Percentiles rank a stretch among this genome's conserved stretches.
These are phyloP conservation scores for Pythium pectinolyticum DNA, from an alignment of 352 stramenopile species.

Conservation along the genomic window DNA sequence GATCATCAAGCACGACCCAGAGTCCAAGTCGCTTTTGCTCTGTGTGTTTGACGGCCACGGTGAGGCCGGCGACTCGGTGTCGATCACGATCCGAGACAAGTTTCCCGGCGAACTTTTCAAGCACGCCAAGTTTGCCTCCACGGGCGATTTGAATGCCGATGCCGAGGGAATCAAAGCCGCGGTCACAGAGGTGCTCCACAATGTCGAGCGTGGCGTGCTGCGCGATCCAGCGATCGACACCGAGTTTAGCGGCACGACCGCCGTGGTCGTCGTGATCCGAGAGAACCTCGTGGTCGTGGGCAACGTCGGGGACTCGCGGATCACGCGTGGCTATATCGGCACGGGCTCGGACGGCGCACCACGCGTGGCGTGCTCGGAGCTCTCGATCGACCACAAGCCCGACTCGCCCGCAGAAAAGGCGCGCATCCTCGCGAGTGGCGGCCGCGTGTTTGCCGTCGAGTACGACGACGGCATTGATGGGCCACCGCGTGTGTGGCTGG, in stretches of 20 bases:
- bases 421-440: slow-evolving; percentile 92
- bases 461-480: slow-evolving; percentile 99
- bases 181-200: slow-evolving; percentile 51
- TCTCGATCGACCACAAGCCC: slow-evolving; percentile 99
- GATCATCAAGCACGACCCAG: slow-evolving; percentile 92
- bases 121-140: slow-evolving; percentile 76
- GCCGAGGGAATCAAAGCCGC: slow-evolving; percentile 51
- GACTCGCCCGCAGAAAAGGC: slow-evolving; percentile 95
- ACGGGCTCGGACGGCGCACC: slow-evolving; percentile 39
- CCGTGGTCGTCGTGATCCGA: slow-evolving; percentile 69
- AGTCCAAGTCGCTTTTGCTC: slow-evolving; percentile 92
- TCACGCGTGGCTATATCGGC: slow-evolving; percentile 81
- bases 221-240: slow-evolving; percentile 92
- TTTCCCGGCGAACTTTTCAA: slow-evolving; percentile 91
- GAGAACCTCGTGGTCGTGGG: slow-evolving; percentile 90
- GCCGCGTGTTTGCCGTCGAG: slow-evolving; percentile 97
- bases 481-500: slow-evolving; percentile 97
- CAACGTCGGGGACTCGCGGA: slow-evolving; percentile 97
- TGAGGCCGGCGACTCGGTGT: slow-evolving; percentile 94
- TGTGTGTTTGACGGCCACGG: slow-evolving; percentile 97
- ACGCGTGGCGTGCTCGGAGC: slow-evolving; percentile 48
- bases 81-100: slow-evolving; percentile 85
- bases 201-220: slow-evolving; percentile 83
- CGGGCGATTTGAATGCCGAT: slow-evolving; percentile 59
- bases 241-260: slow-evolving; percentile 90